Base-by-base conservation (phyloP, 2,329 filamentous ascomycete species). In the Fusarium brevicatenulatum region DNA sequence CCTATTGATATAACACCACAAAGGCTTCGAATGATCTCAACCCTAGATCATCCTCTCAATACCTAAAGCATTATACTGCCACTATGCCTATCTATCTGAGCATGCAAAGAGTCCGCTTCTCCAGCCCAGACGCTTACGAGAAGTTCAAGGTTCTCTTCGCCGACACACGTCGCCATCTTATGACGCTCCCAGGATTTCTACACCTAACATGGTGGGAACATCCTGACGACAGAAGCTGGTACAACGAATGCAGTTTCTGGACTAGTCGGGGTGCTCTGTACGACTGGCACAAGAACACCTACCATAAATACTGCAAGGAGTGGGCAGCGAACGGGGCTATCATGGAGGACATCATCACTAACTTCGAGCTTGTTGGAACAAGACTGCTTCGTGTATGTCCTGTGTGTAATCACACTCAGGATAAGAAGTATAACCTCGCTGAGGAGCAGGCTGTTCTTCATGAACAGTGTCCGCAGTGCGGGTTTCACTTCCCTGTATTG, bases 321-420 rank as follows among this genome's bases (percentile, higher is more conserved):
- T 73, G 53, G 63, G 70, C 70, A 0, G 67, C 50, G 0, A 73
- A 73, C 15, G 64, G 67, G 5, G 72, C 63, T 40, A 75, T 75
- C 18, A 72, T 75, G 61, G 72, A 75, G 43, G 72, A 67, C 10
- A 70, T 75, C 7, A 65, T 66, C 9, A 73, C 67, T n/a, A 75
- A 75, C 34, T 75, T 66, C 19, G 67, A 75, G 58, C 72, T 75
- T 10, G 43, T 68, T 9, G 46, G 72, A 5, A 75, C 63, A 4
- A 30, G 70, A 1, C 32, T 75, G 2, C 63, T 75, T 13, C n/a
- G 54, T 4, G 63, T 75, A 2, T 75, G 66, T 12, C 63, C 72
- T 5, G 63, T 75, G 1, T 73, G 72, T 30, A 68, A 63, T 13
- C 42, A 58, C 7, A 70, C 72, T 2, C 54, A 73, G 32, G 72